Percentiles rank a stretch among this genome's conserved stretches.
Conservation (phyloP, 2,329 filamentous ascomycete genomes). For the Cladophialophora bantiana region DNA sequence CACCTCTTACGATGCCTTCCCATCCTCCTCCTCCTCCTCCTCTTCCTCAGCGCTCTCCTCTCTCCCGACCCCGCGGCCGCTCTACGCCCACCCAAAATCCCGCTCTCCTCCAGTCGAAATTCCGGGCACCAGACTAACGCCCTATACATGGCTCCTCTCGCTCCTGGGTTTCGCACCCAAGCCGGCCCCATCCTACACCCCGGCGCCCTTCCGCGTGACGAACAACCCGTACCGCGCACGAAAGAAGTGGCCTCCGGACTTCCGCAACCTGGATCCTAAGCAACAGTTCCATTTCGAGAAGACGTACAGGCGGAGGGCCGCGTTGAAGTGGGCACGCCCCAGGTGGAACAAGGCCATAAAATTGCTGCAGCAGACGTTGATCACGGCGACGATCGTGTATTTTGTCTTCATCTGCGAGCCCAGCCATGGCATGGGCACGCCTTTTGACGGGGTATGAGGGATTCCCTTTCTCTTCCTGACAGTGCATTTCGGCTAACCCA, state of each 20-base stretch:
- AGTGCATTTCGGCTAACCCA: conserved; percentile 7
- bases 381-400: conserved; percentile 44
- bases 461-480: neutral
- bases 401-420: conserved; percentile 40
- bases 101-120: conserved; percentile 20
- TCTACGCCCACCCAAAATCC: conserved; percentile 26
- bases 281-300: conserved; percentile 73
- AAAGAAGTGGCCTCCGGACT: conserved; percentile 70
- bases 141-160: conserved; percentile 34
- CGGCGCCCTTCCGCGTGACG: conserved; percentile 38
- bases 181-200: conserved; percentile 31
- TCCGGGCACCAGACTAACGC: conserved; percentile 27
- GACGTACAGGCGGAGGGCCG: conserved; percentile 67
- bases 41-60: neutral
- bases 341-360: conserved; percentile 64
- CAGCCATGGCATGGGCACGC: conserved; percentile 33
- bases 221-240: conserved; percentile 67
- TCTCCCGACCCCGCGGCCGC: conserved; percentile 24
- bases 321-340: conserved; percentile 67
- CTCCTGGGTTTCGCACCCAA: conserved; percentile 32
- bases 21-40: neutral
- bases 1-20: neutral
- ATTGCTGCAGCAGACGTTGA: conserved; percentile 63
- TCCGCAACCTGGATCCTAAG: conserved; percentile 66
- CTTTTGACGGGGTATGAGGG: conserved; percentile 36